Evolutionary conservation across 75 land plant species (phyloP).

Genomic region (Pseudotsuga menziesii): DNA sequence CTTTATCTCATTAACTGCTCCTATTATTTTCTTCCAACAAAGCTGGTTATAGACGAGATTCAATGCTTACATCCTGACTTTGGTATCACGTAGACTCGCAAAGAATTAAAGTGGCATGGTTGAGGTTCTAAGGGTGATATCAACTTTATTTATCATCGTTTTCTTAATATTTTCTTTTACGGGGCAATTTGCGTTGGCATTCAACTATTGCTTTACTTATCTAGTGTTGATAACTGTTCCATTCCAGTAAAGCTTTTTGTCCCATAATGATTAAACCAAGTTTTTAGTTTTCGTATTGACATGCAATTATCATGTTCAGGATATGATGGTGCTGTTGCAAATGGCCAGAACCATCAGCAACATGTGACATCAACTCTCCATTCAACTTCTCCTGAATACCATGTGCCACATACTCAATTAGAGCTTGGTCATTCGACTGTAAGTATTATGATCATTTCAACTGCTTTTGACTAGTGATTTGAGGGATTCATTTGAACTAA

Average conservation of each 20-base stretch:
- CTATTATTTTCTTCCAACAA: too few species aligned
- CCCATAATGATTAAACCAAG: too few species aligned
- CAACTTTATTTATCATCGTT: background rate
- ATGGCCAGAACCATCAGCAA: constrained; percentile 5
- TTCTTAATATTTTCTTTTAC: background rate
- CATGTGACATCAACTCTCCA: constrained; percentile 2
- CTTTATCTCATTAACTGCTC: background rate
- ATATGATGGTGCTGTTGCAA: background rate
- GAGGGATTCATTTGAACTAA: background rate
- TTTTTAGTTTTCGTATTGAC: background rate
- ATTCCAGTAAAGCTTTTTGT: background rate
- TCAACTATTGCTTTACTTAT: background rate
- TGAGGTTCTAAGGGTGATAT: background rate
- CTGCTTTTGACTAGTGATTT: background rate
- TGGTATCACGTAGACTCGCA: background rate
- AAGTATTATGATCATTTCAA: constrained; percentile 1
- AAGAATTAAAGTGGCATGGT: background rate
- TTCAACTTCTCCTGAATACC: constrained; percentile 27
- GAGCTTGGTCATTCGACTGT: constrained; percentile 80
- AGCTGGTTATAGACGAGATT: background rate
- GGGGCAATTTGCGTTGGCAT: background rate
- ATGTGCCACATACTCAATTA: constrained; percentile 56
- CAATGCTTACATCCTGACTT: background rate
- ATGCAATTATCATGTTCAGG: background rate
- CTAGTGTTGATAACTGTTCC: background rate